Conservation (phyloP, 2,329 filamentous ascomycete species). For the Fonsecaea erecta region DNA sequence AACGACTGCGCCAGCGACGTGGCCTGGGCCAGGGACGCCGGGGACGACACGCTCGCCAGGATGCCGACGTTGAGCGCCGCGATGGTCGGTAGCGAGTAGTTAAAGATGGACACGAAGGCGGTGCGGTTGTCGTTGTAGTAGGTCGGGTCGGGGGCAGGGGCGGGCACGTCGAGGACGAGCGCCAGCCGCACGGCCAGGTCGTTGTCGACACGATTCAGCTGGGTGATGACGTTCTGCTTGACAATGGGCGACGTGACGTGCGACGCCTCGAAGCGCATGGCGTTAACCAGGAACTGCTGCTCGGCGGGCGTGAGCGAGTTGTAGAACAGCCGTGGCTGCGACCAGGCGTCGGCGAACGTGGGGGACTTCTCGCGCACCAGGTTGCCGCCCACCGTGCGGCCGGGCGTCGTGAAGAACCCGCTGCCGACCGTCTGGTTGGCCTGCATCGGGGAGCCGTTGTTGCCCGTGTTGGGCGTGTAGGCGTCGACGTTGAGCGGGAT, state of each 20-base stretch:
- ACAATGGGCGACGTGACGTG: neutral
- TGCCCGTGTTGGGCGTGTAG: neutral
- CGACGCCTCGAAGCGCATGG: conserved; percentile 10
- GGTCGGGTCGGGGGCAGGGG: conserved; percentile 2
- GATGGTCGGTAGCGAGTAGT: conserved; percentile 11
- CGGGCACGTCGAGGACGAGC: neutral
- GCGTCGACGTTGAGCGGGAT: conserved; percentile 3
- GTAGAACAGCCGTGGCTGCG: conserved; percentile 8
- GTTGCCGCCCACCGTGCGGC: conserved; percentile 3
- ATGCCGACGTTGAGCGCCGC: conserved; percentile 8
- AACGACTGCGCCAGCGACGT: neutral
- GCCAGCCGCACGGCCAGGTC: conserved; percentile 3
- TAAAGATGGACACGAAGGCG: conserved; percentile 5
- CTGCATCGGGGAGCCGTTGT: conserved; percentile 5
- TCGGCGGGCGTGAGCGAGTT: conserved; percentile 4
- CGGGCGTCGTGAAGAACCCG: conserved; percentile 8
- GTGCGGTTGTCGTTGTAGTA: conserved; percentile 8
- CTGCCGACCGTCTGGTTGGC: conserved; percentile 2
- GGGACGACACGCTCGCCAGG: neutral
- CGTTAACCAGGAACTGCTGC: conserved; percentile 13
- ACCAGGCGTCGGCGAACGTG: conserved; percentile 6
- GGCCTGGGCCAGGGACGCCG: neutral
- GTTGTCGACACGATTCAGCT: conserved; percentile 5
- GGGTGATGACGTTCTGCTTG: conserved; percentile 12
- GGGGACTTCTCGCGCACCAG: conserved; percentile 6